Evolutionary conservation across 1,139 yeast species (phyloP), one percentile per base, ranked within the genome.

Genomic region (Pichia sp.): DNA sequence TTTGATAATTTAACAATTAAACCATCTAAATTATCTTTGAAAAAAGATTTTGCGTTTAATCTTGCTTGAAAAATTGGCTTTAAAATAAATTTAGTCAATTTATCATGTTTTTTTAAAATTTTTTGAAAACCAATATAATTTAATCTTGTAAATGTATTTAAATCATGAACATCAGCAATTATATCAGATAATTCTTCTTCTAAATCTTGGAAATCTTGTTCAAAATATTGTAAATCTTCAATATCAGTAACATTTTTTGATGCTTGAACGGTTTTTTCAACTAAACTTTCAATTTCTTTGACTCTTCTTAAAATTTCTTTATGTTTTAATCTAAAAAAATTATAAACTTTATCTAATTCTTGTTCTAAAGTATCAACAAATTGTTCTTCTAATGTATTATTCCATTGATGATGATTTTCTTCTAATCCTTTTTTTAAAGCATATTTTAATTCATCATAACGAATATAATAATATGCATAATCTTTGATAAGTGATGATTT

Each of bases 121-220:
- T 92, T 92, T 64, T 86, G 95, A 71, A 92, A 92, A 3, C 97
- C 98, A 27, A 96, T 90, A 68, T 90, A 92, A 65, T 92, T 92
- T 62, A 92, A 76, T 53, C 95, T 76, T 24, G 96, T 78, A 65
- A 87, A 92, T 64, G 92, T 90, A 54, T 96, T 96, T 60, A 92
- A 74, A 65, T 92, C 98, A 60, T 92, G 97, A 40, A 92, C 97
- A 67, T 90, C 97, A 29, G 97, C 97, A 65, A 92, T 90, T 55
- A 92, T 82, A 58, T 90, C 97, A 45, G 90, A 80, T 55, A 92
- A 71, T 60, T 89, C 97, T 55, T 86, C 94, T 66, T 92, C 97
- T 56, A 92, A 74, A 49, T 82, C 87, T 57, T 87, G 94, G 59
- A 89, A 92, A 60, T 87, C 95, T 62, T 85, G 87, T 60, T 89